Conservation (phyloP, 2,329 filamentous ascomycete genomes). For the Penicillium corylophilum region DNA sequence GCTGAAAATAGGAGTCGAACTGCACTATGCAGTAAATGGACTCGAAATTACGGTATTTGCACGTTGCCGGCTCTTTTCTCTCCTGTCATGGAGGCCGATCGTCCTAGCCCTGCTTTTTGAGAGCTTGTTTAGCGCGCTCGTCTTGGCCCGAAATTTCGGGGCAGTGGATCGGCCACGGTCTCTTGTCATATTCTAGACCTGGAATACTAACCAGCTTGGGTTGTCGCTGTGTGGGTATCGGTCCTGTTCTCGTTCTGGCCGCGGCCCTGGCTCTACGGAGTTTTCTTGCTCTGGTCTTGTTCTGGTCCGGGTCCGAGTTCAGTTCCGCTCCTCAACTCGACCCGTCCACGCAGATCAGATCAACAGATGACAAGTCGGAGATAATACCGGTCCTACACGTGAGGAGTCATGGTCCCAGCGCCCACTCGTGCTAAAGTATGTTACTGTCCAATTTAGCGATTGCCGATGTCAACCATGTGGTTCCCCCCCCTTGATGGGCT, state of each 20-base stretch:
- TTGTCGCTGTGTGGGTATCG: neutral
- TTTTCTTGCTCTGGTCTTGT: too few relatives aligned
- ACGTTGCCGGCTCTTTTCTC: too few relatives aligned
- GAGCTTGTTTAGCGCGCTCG: neutral
- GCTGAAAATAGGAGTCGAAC: neutral
- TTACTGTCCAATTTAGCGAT: neutral
- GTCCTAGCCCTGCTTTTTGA: constrained; percentile 5
- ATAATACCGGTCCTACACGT: neutral
- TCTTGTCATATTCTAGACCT: neutral
- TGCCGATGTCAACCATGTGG: neutral
- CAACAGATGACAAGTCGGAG: neutral
- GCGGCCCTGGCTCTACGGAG: too few relatives aligned
- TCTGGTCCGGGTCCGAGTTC: too few relatives aligned
- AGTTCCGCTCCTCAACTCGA: neutral
- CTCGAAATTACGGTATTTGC: constrained; percentile 8
- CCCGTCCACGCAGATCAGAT: neutral
- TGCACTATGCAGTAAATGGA: neutral
- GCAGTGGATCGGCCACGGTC: neutral
- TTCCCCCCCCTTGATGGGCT: constrained; percentile 7
- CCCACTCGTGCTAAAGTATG: neutral
- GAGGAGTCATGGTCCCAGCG: neutral
- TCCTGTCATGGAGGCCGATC: too few relatives aligned
- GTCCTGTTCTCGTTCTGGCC: neutral
- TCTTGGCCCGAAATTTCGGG: neutral
- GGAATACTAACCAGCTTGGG: neutral